Evolutionary conservation across 768 basidiomycete species (phyloP), one percentile per base, ranked within the genome.

Genomic region (Cystobasidium ongulense): DNA sequence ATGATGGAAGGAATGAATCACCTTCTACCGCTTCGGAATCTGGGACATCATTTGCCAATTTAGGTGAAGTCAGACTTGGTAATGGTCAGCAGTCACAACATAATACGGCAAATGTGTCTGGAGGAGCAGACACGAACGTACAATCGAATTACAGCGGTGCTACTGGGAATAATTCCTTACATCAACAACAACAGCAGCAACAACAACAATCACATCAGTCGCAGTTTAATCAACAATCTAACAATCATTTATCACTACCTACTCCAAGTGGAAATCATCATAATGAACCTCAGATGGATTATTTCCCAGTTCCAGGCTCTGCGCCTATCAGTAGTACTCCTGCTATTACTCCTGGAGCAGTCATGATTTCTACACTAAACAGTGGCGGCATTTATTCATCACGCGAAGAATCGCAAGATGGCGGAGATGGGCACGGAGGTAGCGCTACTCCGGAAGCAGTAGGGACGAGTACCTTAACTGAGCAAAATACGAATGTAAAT

Each of bases 301-400:
- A 71, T 35, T 71, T 71, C 68, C 68, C 68, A 13, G 68, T 54
- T 35, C 53, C 68, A 10, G 68, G 68, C 1, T 54, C 68, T n/a
- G 68, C 52, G 31, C 68, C 68, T 23, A 54, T 71, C 11, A 18
- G 50, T 10, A 52, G 46, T 54, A 57, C 33, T 2, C 33, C 41
- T 2, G 68, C 68, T 17, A 71, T 71, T 5, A 71, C 68, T 21
- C 68, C 68, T 35, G 68, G 68, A 31, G 68, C 68, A 54, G 53
- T 71, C 68, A 71, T 71, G 68, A 59, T 71, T 23, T 71, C 68
- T 4, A 71, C 52, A 31, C n/a, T 71, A 10, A 54, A 71, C 59
- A 46, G 13, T 10, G 43, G 29, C 27, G 53, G n/a, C 17, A 25
- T 29, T 2, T 50, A 39, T 27, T 10, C 23, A 29, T 59, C 25